Conservation (phyloP, 345 rosid genomes). For the Rhodamnia argentea region DNA sequence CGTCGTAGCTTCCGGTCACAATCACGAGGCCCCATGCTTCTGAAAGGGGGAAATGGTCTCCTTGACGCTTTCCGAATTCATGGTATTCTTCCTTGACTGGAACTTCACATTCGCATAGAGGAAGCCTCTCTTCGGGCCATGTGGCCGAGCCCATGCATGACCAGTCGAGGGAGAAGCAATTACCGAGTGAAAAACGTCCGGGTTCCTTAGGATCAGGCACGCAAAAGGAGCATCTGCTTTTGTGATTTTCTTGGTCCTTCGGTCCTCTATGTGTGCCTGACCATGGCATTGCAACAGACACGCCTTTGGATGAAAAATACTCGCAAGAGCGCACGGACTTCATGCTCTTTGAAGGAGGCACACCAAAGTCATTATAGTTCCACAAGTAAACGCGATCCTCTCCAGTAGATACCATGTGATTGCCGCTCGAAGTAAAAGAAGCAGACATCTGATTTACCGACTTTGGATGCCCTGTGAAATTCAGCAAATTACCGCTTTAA, state of each 20-base stretch:
- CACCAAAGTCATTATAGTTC: conserved; percentile 32
- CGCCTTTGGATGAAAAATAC: conserved; percentile 52
- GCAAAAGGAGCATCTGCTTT: not conserved
- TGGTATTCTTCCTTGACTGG: not conserved
- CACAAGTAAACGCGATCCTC: conserved; percentile 75
- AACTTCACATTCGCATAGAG: conserved; percentile 28
- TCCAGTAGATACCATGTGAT: conserved; percentile 69
- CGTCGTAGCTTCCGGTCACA: conserved; percentile 71
- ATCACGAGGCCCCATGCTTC: conserved; percentile 73
- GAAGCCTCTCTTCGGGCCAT: conserved; percentile 94
- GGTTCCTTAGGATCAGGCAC: conserved; percentile 14
- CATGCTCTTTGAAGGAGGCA: conserved; percentile 20
- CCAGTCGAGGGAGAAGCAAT: conserved; percentile 46
- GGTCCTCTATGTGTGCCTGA: conserved; percentile 16
- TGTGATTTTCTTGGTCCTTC: not conserved
- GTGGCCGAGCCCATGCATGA: conserved; percentile 51
- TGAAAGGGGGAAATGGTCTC: not conserved
- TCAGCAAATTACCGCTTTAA: not conserved
- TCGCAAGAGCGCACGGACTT: conserved; percentile 54
- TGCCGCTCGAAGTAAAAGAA: conserved; percentile 55
- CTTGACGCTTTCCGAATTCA: not conserved
- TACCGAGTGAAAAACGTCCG: conserved; percentile 34
- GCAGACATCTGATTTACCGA: conserved; percentile 73
- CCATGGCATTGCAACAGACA: conserved; percentile 66
- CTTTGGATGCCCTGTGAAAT: conserved; percentile 39